phyloP scores from a whole-genome alignment of 192 early-diverging fungal genomes.

The Umbelopsis vinacea region DNA sequence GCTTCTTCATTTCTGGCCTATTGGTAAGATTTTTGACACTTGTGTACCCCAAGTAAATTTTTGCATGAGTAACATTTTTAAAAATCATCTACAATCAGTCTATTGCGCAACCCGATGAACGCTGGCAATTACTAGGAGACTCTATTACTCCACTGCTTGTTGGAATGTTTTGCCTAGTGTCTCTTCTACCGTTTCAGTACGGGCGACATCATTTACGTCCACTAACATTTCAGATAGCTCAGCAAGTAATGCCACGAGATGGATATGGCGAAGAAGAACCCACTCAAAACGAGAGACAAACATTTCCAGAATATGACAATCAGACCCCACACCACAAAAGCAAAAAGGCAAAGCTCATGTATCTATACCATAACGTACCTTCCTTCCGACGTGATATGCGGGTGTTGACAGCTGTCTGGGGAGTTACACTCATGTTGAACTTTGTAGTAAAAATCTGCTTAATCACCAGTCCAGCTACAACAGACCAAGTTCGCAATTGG shows the following conservation, averaged over 20 bases:
- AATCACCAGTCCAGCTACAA: constrained; percentile 11
- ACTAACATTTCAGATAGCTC: constrained; percentile 36
- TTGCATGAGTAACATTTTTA: no score
- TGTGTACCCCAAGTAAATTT: no score
- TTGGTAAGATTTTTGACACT: constrained; percentile 26
- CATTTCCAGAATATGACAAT: constrained; percentile 10
- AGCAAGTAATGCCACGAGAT: constrained; percentile 38
- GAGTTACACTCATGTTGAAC: constrained; percentile 24
- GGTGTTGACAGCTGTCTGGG: constrained; percentile 41
- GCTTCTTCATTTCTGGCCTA: constrained; percentile 41
- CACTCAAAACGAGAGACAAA: constrained; percentile 21
- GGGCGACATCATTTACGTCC: constrained; percentile 32
- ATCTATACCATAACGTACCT: constrained; percentile 33
- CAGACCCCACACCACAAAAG: constrained; percentile 20
- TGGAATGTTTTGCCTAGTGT: constrained; percentile 35
- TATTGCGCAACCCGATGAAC: constrained; percentile 38
- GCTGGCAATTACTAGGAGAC: constrained; percentile 31
- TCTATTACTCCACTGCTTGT: constrained; percentile 33
- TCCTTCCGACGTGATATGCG: constrained; percentile 40
- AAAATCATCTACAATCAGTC: constrained; percentile 24
- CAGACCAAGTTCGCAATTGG: constrained; percentile 3
- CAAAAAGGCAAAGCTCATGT: constrained; percentile 29
- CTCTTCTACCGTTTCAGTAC: constrained; percentile 29
- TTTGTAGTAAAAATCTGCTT: constrained; percentile 37
- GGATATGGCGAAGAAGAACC: constrained; percentile 18